phyloP scores from a whole-genome alignment of 306 rosid genomes.

The Prunus armeniaca region DNA sequence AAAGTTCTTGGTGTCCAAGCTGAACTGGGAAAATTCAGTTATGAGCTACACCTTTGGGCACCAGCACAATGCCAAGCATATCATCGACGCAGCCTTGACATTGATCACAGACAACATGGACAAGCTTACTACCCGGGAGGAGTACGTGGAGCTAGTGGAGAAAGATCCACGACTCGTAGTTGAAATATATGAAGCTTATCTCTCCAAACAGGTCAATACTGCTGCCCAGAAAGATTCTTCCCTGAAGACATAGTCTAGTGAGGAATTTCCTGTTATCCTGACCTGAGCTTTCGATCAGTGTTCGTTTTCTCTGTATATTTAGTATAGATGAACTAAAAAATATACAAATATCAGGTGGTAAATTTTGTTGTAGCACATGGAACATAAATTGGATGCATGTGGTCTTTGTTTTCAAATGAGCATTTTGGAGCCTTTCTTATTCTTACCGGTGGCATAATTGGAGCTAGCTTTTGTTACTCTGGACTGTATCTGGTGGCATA shows the following conservation, averaged over 20 bases:
- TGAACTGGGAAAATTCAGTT: slow-evolving; percentile 70
- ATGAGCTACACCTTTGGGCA: slow-evolving; percentile 57
- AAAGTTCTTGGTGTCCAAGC: slow-evolving; percentile 52
- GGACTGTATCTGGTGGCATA: too few relatives aligned
- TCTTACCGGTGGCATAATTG: too few relatives aligned
- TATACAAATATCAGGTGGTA: too few relatives aligned
- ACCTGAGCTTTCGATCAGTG: not conserved
- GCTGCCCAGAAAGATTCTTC: slow-evolving; percentile 46
- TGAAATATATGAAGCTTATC: slow-evolving; percentile 74
- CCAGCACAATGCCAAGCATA: slow-evolving; percentile 62
- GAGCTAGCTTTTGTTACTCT: too few relatives aligned
- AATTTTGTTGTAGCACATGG: too few relatives aligned
- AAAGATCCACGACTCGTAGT: slow-evolving; percentile 71
- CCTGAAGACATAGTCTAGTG: not conserved
- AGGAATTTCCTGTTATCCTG: not conserved
- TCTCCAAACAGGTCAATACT: slow-evolving; percentile 60
- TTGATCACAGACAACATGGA: slow-evolving; percentile 65
- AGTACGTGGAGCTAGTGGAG: slow-evolving; percentile 62
- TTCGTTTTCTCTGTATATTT: not conserved
- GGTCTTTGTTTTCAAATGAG: too few relatives aligned
- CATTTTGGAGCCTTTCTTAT: too few relatives aligned
- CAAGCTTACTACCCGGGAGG: slow-evolving; percentile 50
- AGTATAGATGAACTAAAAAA: not conserved
- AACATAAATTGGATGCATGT: too few relatives aligned
- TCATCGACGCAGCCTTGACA: slow-evolving; percentile 59